Evolutionary conservation across 805 yeast species (phyloP), one percentile per base, ranked within the genome.

Genomic region (Saitoella complicata): DNA sequence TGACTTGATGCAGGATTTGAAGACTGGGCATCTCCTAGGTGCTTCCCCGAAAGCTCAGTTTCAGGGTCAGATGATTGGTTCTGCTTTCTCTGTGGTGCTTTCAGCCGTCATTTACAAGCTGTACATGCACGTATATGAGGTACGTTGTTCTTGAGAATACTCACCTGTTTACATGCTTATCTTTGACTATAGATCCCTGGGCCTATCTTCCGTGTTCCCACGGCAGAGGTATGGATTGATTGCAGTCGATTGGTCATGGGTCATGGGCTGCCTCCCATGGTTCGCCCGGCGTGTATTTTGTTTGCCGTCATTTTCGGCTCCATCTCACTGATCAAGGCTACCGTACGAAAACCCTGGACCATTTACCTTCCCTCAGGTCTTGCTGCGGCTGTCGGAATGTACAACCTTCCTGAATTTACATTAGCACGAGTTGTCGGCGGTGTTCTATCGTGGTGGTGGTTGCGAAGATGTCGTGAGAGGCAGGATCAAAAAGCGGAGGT

Each of bases 361-460:
- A 63, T 69, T 1, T 83, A 71, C 63, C 63, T 88, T 31, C 98
- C 98, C 1, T 78, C 85, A 21, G 98, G 98, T 8, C 93, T 91
- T 31, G 96, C 98, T 2, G 95, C 87, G 11, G 98, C 98, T 1
- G 81, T 88, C 43, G 97, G 98, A 11, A 85, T 88, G 49, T 91
- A 88, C 61, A 91, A 91, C 59, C 71, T 87, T 0, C 97, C 98
- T 2, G 78, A 85, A 41, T 91, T 88, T 63, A 91, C 97, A 0
- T 66, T 88, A 40, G 97, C 97, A 1, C 69, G 98, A 53, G 88
- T 91, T 58, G 49, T 85, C 21, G 98, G 98, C 7, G 98, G 98
- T 21, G 21, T 21, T 21, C 21, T 21, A 21, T 21, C 21, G 21
- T 21, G 21, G 21, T 21, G 21, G 21, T 21, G 21, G 21, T 4